These are phyloP conservation scores for Cryptococcus deneoformans DNA, from an alignment of 1,284 basidiomycete genomes.

Conservation along the genomic window DNA sequence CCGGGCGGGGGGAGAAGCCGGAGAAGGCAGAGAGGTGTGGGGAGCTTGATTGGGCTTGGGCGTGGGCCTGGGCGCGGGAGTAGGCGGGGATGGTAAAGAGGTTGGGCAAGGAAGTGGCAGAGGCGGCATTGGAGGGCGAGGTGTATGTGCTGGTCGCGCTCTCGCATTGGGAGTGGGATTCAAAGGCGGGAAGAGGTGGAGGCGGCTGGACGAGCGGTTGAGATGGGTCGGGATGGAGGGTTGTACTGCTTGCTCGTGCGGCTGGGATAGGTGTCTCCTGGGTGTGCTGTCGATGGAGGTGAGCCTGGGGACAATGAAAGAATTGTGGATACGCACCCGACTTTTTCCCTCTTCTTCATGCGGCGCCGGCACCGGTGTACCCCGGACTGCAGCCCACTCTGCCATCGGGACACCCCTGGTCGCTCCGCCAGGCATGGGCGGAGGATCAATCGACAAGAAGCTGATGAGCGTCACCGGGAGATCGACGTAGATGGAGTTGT, in stretches of 20 bases:
- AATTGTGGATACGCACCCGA: background rate
- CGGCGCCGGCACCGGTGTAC: background rate
- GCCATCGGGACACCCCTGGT: background rate
- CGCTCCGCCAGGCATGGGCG: constrained; percentile 33
- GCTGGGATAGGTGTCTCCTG: background rate
- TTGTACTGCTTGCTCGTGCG: constrained; percentile 36
- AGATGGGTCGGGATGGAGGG: constrained; percentile 32
- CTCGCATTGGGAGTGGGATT: constrained; percentile 9
- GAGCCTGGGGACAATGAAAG: background rate
- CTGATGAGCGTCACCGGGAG: constrained; percentile 47
- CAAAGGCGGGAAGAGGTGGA: background rate
- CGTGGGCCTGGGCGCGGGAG: background rate
- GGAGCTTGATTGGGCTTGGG: constrained; percentile 1
- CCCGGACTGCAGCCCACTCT: background rate
- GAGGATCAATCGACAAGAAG: constrained; percentile 50
- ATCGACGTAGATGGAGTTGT: constrained; percentile 58
- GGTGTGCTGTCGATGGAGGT: no score
- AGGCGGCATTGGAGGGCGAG: background rate
- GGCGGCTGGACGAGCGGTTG: background rate
- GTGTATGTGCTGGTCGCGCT: constrained; percentile 24
- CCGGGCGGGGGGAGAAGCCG: constrained; percentile 9
- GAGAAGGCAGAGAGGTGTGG: background rate
- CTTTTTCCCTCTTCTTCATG: background rate
- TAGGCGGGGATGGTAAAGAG: background rate
- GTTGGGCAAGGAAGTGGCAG: background rate